A percentile compares a stretch with the other conserved stretches of the same genome.
phyloP scores from a whole-genome alignment of 2,329 filamentous ascomycete genomes.

The Phaeosphaeriaceae sp. region DNA sequence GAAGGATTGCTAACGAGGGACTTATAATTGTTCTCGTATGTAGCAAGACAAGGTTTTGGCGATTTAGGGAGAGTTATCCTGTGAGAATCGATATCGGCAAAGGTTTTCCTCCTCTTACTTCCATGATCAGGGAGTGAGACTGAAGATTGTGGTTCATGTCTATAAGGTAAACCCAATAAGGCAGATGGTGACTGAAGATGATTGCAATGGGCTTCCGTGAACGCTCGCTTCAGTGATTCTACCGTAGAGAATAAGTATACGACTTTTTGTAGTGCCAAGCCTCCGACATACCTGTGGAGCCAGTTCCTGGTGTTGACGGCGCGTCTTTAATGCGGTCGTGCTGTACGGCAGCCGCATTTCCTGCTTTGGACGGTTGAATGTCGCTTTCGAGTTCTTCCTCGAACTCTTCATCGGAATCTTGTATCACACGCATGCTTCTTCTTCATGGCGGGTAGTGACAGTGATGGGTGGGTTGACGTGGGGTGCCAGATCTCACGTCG shows the following conservation, averaged over 20 bases:
- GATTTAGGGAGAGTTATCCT: not conserved
- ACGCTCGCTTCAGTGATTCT: slow-evolving; percentile 34
- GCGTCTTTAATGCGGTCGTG: slow-evolving; percentile 1
- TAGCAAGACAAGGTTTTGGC: slow-evolving; percentile 8
- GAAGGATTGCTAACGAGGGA: slow-evolving; percentile 12
- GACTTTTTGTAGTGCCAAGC: not conserved
- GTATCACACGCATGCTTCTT: slow-evolving; percentile 37
- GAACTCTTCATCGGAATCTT: slow-evolving; percentile 47
- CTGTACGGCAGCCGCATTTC: slow-evolving; percentile 22
- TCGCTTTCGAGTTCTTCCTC: slow-evolving; percentile 37
- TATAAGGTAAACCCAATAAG: slow-evolving; percentile 1
- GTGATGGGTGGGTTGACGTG: not conserved
- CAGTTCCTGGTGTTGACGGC: slow-evolving; percentile 24
- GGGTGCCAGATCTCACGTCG: not conserved
- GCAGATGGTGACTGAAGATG: slow-evolving; percentile 26
- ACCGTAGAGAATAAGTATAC: not conserved
- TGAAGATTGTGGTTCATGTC: slow-evolving; percentile 24
- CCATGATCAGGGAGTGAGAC: slow-evolving; percentile 24
- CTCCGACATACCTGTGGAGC: slow-evolving; percentile 36
- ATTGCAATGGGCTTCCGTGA: slow-evolving; percentile 33
- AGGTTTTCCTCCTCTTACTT: slow-evolving; percentile 33
- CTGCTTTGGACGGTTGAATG: slow-evolving; percentile 11
- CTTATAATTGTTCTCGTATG: slow-evolving; percentile 18
- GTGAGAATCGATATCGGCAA: slow-evolving; percentile 9
- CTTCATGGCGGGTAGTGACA: slow-evolving; percentile 4